Evolutionary conservation across 805 yeast species (phyloP).

Genomic region (Debaryomyces prosopidis): DNA sequence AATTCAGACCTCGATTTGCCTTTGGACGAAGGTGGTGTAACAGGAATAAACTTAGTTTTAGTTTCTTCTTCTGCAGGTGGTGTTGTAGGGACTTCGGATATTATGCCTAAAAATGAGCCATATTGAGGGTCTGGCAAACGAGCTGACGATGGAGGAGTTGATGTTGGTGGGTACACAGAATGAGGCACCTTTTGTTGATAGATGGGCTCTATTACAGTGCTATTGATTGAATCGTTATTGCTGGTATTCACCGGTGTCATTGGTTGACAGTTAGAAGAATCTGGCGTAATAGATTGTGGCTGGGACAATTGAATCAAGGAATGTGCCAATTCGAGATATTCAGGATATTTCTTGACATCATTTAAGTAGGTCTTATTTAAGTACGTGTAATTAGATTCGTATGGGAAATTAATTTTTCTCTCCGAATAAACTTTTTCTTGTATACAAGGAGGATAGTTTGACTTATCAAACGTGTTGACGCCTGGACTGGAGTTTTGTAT

Average conservation of each 20-base stretch:
- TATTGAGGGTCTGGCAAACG: neutral
- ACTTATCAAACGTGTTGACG: slow-evolving; percentile 6
- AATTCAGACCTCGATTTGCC: slow-evolving; percentile 29
- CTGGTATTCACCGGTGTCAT: slow-evolving; percentile 1
- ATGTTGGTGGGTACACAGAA: slow-evolving; percentile 4
- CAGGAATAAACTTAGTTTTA: slow-evolving; percentile 33
- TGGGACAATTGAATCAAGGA: slow-evolving; percentile 36
- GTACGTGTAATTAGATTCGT: slow-evolving; percentile 53
- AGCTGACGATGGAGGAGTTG: slow-evolving; percentile 8
- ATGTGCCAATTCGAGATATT: slow-evolving; percentile 48
- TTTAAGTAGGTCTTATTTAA: slow-evolving; percentile 48
- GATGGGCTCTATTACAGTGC: neutral
- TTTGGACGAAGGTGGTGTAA: slow-evolving; percentile 41
- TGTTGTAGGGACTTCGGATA: slow-evolving; percentile 13
- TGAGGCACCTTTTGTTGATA: neutral
- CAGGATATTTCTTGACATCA: slow-evolving; percentile 50
- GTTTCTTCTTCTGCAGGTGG: slow-evolving; percentile 15
- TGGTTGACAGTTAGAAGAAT: neutral
- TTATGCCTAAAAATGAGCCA: slow-evolving; percentile 1
- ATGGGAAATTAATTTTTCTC: slow-evolving; percentile 50
- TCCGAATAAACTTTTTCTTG: slow-evolving; percentile 17
- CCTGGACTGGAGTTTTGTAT: slow-evolving; percentile 17
- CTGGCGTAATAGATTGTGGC: slow-evolving; percentile 1
- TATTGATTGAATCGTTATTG: slow-evolving; percentile 2
- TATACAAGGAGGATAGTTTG: slow-evolving; percentile 4